Base-by-base conservation (phyloP, 2,329 filamentous ascomycete genomes). In the Monilinia fructicola region DNA sequence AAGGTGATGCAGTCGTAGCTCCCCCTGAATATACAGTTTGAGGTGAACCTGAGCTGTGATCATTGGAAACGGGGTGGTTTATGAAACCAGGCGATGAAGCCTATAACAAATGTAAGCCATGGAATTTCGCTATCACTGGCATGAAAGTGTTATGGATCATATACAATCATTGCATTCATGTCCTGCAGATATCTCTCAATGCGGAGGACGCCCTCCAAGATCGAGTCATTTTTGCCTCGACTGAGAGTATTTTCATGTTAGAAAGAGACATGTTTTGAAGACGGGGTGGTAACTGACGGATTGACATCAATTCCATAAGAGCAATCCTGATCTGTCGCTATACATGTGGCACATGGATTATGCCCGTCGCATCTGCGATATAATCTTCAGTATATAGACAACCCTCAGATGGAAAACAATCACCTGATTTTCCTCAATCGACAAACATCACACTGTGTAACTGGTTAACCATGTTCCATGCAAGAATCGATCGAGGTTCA, bases 181-280 rank as follows among this genome's bases (percentile, higher is more conserved):
- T 83, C 79, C 26, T 80, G 76, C 4, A 84, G 75, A 12, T 78
- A 76, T 65, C 76, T 79, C 67, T 84, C 82, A 7, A 83, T 78
- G 9, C 82, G 77, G 2, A 83, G 71, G 11, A 82, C 80, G 4
- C 81, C 80, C 65, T 83, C 82, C 3, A 84, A 77, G 26, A 84
- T 83, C 46, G 83, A 73, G 67, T 84, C 82, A 58, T 78, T 82
- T 70, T 84, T 84, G 50, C 81, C 81, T 67, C 81, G 77, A 56
- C 80, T 83, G 53, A 1, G 4, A 38, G 21, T 11, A 11, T 26
- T 28, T 10, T 38, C 26, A 18, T 7, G 31, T 56, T 38, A 44
- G 40, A 23, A 54, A 23, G 23, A 18, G 28, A 50, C n/a, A 28
- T 5, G 18, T 21, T 3, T 14, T 7, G 16, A 31, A 16, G n/a